phyloP scores from a whole-genome alignment of 2,329 filamentous ascomycete genomes.

The Clonostachys rosea region DNA sequence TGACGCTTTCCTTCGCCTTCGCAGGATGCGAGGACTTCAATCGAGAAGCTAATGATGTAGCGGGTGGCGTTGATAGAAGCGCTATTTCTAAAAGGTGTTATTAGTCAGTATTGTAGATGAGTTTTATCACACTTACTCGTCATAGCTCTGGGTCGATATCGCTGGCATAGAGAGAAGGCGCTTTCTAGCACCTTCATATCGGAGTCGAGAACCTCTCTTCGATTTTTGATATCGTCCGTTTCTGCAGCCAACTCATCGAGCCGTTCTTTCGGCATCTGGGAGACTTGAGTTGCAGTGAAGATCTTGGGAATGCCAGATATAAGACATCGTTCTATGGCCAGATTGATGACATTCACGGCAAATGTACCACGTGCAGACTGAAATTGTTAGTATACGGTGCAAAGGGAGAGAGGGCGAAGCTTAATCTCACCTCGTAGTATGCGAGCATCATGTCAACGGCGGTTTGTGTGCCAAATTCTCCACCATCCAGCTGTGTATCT shows the following conservation, averaged over 20 bases:
- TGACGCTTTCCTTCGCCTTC: too few species aligned
- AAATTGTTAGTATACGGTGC: not conserved
- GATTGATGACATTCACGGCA: slow-evolving; percentile 39
- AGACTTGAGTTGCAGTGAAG: slow-evolving; percentile 28
- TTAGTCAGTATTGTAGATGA: too few species aligned
- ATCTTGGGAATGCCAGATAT: slow-evolving; percentile 31
- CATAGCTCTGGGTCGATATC: slow-evolving; percentile 4
- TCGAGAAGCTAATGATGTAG: too few species aligned
- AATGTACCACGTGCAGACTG: slow-evolving; percentile 37
- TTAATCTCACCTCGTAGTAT: slow-evolving; percentile 32
- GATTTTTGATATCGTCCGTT: slow-evolving; percentile 12
- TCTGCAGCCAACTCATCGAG: slow-evolving; percentile 21
- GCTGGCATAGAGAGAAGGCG: slow-evolving; percentile 10
- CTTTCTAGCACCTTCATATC: slow-evolving; percentile 6
- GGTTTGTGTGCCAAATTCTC: slow-evolving; percentile 27
- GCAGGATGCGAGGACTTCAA: too few species aligned
- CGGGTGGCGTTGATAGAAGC: too few species aligned
- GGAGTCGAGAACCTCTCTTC: slow-evolving; percentile 2
- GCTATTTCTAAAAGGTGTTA: too few species aligned
- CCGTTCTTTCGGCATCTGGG: slow-evolving; percentile 21
- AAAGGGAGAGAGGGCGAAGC: not conserved
- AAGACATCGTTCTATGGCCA: slow-evolving; percentile 43
- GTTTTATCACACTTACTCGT: not conserved
- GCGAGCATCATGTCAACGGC: slow-evolving; percentile 37
- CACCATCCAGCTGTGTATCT: slow-evolving; percentile 3